A percentile compares a stretch with the other conserved stretches of the same genome.
Conservation (phyloP, 2,329 filamentous ascomycete genomes). For the Raffaelea albimanens region DNA sequence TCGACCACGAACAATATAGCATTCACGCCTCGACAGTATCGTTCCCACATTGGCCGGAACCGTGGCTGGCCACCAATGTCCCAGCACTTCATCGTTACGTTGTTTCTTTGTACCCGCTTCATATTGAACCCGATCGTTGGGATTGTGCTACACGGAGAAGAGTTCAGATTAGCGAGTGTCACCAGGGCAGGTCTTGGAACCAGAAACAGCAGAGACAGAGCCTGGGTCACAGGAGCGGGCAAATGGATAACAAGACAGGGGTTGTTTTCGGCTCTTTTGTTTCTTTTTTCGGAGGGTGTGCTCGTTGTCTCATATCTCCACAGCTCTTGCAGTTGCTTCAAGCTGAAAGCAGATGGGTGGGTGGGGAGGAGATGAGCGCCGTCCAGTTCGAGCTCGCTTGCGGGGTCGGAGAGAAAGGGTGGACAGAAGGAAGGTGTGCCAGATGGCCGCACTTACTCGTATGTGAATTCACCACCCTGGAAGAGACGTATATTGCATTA, state of each 20-base stretch:
- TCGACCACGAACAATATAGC: constrained; percentile 98
- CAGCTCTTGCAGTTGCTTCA: too few relatives aligned
- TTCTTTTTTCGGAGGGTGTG: too few relatives aligned
- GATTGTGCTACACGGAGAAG: constrained; percentile 60
- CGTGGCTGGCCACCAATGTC: constrained; percentile 94
- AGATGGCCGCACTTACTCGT: constrained; percentile 63
- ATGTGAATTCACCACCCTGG: constrained; percentile 94
- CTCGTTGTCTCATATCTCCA: too few relatives aligned
- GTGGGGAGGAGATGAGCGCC: too few relatives aligned
- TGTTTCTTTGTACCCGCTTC: constrained; percentile 94
- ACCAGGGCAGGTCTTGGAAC: too few relatives aligned
- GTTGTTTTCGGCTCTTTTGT: not conserved
- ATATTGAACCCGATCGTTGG: constrained; percentile 99
- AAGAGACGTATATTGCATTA: not conserved
- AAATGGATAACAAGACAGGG: too few relatives aligned
- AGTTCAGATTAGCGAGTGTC: constrained; percentile 8
- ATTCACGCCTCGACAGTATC: constrained; percentile 95
- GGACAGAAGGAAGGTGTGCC: not conserved
- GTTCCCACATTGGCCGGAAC: constrained; percentile 98
- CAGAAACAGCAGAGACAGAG: too few relatives aligned
- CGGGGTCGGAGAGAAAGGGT: not conserved
- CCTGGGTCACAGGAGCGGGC: not conserved
- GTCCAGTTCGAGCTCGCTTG: too few relatives aligned
- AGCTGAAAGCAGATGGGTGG: too few relatives aligned
- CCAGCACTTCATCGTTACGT: constrained; percentile 99